phyloP scores from a whole-genome alignment of 495 filamentous ascomycete genomes.

The Xylaria sp. region DNA sequence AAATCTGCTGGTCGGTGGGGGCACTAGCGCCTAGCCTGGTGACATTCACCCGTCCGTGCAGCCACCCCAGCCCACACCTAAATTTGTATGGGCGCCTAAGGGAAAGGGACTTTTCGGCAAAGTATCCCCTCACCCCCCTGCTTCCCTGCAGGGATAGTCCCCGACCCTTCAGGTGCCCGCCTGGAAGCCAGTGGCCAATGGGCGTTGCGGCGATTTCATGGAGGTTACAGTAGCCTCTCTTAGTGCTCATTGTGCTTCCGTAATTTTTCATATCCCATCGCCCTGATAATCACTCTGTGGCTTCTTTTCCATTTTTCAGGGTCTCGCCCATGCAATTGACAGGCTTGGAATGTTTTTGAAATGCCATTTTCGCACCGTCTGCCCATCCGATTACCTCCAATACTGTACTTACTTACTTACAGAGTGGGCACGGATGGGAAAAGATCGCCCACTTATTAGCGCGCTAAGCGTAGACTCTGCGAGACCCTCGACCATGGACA shows the following conservation, averaged over 20 bases:
- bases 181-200: slow-evolving; percentile 24
- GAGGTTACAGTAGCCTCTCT: slow-evolving; percentile 18
- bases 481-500: not conserved
- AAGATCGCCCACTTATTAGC: not conserved
- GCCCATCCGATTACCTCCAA: not conserved
- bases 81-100: slow-evolving; percentile 5
- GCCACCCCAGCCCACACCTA: not conserved
- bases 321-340: slow-evolving; percentile 2
- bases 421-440: not conserved
- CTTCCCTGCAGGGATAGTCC: slow-evolving; percentile 11
- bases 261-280: slow-evolving; percentile 14
- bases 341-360: not conserved
- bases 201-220: not conserved
- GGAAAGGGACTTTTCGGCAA: not conserved
- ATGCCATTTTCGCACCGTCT: not conserved
- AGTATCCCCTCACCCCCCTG: not conserved
- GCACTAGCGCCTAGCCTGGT: slow-evolving; percentile 6
- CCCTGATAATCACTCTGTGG: not conserved
- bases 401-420: too few relatives aligned
- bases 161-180: not conserved
- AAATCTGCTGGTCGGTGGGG: slow-evolving; percentile 19
- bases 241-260: slow-evolving; percentile 14
- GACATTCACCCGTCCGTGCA: not conserved
- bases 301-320: slow-evolving; percentile 20
- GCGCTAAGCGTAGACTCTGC: slow-evolving; percentile 11